These are phyloP conservation scores for Erodium texanum DNA, from an alignment of 441 rosid species.

Conservation along the genomic window DNA sequence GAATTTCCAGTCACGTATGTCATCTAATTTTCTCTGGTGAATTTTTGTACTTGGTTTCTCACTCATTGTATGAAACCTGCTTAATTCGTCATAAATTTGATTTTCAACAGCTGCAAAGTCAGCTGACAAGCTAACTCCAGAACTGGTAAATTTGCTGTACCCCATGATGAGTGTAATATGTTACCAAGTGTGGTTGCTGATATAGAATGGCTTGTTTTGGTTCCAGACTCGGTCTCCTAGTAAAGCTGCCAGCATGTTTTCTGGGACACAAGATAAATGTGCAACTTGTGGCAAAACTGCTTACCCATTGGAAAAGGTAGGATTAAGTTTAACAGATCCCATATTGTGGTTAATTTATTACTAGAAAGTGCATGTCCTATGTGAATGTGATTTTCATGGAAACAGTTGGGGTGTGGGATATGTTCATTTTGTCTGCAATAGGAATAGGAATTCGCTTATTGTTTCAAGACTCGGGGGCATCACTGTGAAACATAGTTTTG, in stretches of 20 bases:
- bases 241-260: slow-evolving; percentile 84
- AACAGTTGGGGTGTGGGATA: neutral
- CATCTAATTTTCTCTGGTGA: slow-evolving; percentile 7
- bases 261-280: slow-evolving; percentile 92
- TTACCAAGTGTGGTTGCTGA: slow-evolving; percentile 19
- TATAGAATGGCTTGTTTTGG: slow-evolving; percentile 2
- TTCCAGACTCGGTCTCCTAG: slow-evolving; percentile 83
- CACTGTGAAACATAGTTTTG: neutral
- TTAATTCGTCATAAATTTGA: slow-evolving; percentile 24
- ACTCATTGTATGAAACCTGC: slow-evolving; percentile 11
- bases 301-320: slow-evolving; percentile 89
- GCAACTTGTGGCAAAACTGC: slow-evolving; percentile 93
- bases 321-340: no score
- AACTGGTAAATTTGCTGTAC: slow-evolving; percentile 48
- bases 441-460: neutral
- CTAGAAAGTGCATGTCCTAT: neutral
- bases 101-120: slow-evolving; percentile 72
- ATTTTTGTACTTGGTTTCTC: slow-evolving; percentile 6
- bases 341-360: no score
- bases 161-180: neutral
- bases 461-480: neutral
- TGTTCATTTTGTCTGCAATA: neutral
- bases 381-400: neutral
- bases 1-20: slow-evolving; percentile 86
- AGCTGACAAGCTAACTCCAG: slow-evolving; percentile 78